These are phyloP conservation scores for Musa balbisiana DNA, from an alignment of 202 grass and related monocot genomes.

Conservation along the genomic window DNA sequence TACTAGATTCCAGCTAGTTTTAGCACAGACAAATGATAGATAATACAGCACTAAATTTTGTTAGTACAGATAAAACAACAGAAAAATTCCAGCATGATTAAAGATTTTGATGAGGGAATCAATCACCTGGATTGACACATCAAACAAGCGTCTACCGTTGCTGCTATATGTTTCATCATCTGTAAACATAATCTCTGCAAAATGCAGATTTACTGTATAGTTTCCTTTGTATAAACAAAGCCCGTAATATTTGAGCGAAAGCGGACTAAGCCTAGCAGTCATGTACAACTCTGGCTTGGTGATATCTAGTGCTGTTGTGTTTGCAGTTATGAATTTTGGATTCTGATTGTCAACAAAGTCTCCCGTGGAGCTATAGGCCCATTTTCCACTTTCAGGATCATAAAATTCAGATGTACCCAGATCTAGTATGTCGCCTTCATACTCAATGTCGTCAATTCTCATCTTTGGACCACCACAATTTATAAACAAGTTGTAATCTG, in stretches of 20 bases:
- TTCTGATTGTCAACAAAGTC: slow-evolving; percentile 70
- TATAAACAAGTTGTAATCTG: slow-evolving; percentile 74
- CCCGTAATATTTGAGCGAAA: slow-evolving; percentile 87
- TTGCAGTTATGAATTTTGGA: slow-evolving; percentile 56
- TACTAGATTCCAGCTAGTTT: background rate
- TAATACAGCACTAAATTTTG: background rate
- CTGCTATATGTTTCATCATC: slow-evolving; percentile 67
- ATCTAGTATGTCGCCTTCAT: slow-evolving; percentile 50
- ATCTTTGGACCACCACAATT: slow-evolving; percentile 72
- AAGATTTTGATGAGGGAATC: slow-evolving; percentile 1
- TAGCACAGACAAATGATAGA: background rate
- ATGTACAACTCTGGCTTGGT: slow-evolving; percentile 58
- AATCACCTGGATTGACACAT: slow-evolving; percentile 79
- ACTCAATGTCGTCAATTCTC: slow-evolving; percentile 29
- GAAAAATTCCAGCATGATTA: background rate
- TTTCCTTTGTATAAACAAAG: slow-evolving; percentile 69
- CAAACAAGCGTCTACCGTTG: slow-evolving; percentile 72
- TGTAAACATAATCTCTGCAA: slow-evolving; percentile 84
- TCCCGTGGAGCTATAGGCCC: slow-evolving; percentile 91
- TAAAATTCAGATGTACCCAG: slow-evolving; percentile 62
- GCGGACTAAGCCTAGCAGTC: slow-evolving; percentile 65
- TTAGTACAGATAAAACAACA: background rate
- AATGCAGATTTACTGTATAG: slow-evolving; percentile 63
- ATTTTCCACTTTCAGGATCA: slow-evolving; percentile 38
- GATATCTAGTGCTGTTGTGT: slow-evolving; percentile 40